Base-by-base conservation (phyloP, 495 filamentous ascomycete species). In the Ascobolus immersus region DNA sequence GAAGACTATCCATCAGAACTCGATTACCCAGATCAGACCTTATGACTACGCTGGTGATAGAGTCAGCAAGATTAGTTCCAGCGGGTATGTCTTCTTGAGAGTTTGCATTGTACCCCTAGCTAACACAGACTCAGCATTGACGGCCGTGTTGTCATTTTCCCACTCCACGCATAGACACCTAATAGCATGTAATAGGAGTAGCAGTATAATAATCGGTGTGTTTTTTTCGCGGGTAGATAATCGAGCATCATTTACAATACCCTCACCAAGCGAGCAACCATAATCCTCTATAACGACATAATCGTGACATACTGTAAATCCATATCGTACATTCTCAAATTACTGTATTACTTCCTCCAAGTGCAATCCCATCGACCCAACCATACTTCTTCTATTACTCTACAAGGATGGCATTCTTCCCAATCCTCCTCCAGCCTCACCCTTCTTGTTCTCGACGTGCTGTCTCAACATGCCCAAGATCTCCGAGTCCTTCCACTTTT, bases 1-100 rank as follows among this genome's bases (percentile, higher is more conserved):
- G 38, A 90, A 86, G 56, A 93, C 86, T 5, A 70, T 84, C 27
- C 86, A 96, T 56, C 86, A 96, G 52, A 96, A 96, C 54, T 91
- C 82, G 20, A 84, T 96, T 47, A n/a, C n/a, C n/a, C n/a, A n/a
- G n/a, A 50, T 93, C 11, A 65, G 86, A 25, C 56, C 61, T 11
- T 92, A 73, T 49, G 71, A 86, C 40, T 64, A 64, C 12, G 51
- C 56, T 22, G 65, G 65, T 14, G 73, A 65, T 8, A 45, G 50
- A 21, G 69, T 93, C 18, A 61, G 49, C 23, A 82, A 79, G 48
- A 80, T 96, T 43, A 90, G 76, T 57, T 78, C 39, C 21, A 50
- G 38, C 18, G 47, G 45, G 80, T 91, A 64, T 73, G 77, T 22
- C 13, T 21, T 17, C 21, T 23, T 21, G 39, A 24, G 22, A 33